Evolutionary conservation across 2,329 filamentous ascomycete genomes (phyloP), one percentile per base, ranked within the genome.

Genomic region (Aspergillus melleus): DNA sequence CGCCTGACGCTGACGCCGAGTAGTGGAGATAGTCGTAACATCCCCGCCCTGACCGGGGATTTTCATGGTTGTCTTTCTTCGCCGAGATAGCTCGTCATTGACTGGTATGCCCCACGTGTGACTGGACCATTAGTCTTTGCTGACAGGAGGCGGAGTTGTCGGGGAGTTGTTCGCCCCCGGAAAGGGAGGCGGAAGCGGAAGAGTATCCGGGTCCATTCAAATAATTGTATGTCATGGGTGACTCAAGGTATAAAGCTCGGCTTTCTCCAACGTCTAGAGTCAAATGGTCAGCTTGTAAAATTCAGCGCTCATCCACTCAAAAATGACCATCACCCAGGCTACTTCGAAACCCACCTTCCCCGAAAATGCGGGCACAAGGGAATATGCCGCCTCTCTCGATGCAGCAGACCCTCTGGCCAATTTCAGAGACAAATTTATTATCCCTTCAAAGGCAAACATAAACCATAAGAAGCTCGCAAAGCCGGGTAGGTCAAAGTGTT

Each of bases 401-500:
- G 74, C 76, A 0, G 79, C 85, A 63, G 89, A 91, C 70, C 76
- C 80, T 20, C 72, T 91, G 50, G 75, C 78, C n/a, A 77, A 80
- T 57, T 81, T 90, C 58, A 86, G 91, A 19, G 78, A 86, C 19
- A 84, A 93, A 67, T 96, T 94, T 74, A 83, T 89, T 51, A 87
- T 96, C 50, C 92, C 92, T 1, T 90, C 89, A 4, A 91, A 88
- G 73, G 81, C 79, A 8, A 90, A 92, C 49, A 78, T 95, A 29
- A 86, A 83, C 69, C 85, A 88, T 64, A 88, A 82, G 65, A 86
- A 83, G 4, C 76, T 90, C 14, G 76, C 74, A 4, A 77, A 76
- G 64, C 69, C 74, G 56, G 72, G 74, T 70, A 64, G 30, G 68
- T 59, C 14, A 22, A 14, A 16, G 24, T 44, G 2, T 26, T 36